Conservation (phyloP, 495 filamentous ascomycete species). For the Saxophila tyrrhenica region DNA sequence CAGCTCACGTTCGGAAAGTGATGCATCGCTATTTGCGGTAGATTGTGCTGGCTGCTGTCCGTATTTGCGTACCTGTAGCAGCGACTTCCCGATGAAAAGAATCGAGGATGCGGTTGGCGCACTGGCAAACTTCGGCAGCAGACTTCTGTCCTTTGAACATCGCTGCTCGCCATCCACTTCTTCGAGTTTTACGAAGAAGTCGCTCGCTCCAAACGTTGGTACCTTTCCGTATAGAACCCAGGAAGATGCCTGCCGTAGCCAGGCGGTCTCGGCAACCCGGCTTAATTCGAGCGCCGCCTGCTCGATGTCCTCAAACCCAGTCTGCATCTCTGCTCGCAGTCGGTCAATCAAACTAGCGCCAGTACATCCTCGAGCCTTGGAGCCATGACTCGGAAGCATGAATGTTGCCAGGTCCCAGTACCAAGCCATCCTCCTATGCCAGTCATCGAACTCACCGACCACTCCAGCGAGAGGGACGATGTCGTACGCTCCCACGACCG, state of each 20-base stretch:
- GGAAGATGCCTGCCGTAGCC: slow-evolving; percentile 77
- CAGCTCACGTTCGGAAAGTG: slow-evolving; percentile 30
- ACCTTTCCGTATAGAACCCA: slow-evolving; percentile 84
- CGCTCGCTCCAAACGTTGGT: slow-evolving; percentile 56
- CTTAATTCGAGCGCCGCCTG: slow-evolving; percentile 57
- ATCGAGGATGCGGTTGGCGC: slow-evolving; percentile 65
- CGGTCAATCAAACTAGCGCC: slow-evolving; percentile 66
- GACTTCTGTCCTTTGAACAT: slow-evolving; percentile 1
- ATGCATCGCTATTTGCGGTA: neutral
- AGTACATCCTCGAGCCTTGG: slow-evolving; percentile 27
- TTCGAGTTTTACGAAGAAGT: slow-evolving; percentile 64
- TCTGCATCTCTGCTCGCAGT: slow-evolving; percentile 61
- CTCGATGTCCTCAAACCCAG: slow-evolving; percentile 82
- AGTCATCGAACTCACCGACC: slow-evolving; percentile 69
- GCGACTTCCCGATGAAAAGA: slow-evolving; percentile 78
- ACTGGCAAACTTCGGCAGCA: slow-evolving; percentile 72
- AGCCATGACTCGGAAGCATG: slow-evolving; percentile 37
- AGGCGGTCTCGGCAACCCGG: slow-evolving; percentile 72
- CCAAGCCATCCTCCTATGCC: slow-evolving; percentile 78
- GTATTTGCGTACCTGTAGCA: slow-evolving; percentile 56
- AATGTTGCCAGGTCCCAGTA: slow-evolving; percentile 59
- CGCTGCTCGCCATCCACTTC: slow-evolving; percentile 24
- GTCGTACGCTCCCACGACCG: slow-evolving; percentile 74
- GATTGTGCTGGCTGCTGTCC: too few relatives aligned
- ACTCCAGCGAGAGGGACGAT: slow-evolving; percentile 84